Base-by-base conservation (phyloP, 2,329 filamentous ascomycete genomes). In the Microascus cirrosus region DNA sequence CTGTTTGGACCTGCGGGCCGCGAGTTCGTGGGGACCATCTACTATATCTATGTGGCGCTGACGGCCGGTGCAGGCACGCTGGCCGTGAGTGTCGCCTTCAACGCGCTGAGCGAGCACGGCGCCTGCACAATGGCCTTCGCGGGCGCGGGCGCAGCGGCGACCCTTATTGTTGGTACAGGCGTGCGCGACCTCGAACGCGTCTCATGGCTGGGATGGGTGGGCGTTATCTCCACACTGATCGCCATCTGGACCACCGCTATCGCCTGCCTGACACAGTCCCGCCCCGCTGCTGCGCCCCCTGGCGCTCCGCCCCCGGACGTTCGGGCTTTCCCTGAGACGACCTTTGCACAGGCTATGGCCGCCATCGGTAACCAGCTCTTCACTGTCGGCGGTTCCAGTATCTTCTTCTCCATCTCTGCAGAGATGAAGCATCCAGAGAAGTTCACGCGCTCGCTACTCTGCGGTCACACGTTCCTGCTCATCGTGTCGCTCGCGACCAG, bases 291-390 rank as follows among this genome's bases (percentile, higher is more conserved):
- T 1, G 81, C 81, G 1, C 81, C 81, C 2, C 72, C 74, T 59
- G 81, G 82, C 0, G 69, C 73, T 24, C 84, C 72, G 61, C 79
- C 84, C 0, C 71, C 83, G 1, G 81, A 79, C n/a, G 84, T 74
- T 63, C 67, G 72, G 28, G 73, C 73, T 3, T 75, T 83, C 54
- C 75, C 71, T 0, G 66, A 77, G 60, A 79, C 81, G 0, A 75
- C 71, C 18, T 84, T 84, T 63, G 74, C 75, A 0, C 75, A 72
- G 0, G 82, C 79, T 1, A 81, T 84, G 60, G 74, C 74, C 0
- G 78, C 79, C 51, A 71, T 73, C 0, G 71, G 72, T 3, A 80
- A 77, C 3, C 80, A 84, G 53, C 82, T 84, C 64, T 75, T 80
- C 50, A 78, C 77, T 1, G 74, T 71, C 2, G 75, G 78, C 0